Evolutionary conservation across 2,329 filamentous ascomycete species (phyloP).

Genomic region (Cordyceps pruinosa): DNA sequence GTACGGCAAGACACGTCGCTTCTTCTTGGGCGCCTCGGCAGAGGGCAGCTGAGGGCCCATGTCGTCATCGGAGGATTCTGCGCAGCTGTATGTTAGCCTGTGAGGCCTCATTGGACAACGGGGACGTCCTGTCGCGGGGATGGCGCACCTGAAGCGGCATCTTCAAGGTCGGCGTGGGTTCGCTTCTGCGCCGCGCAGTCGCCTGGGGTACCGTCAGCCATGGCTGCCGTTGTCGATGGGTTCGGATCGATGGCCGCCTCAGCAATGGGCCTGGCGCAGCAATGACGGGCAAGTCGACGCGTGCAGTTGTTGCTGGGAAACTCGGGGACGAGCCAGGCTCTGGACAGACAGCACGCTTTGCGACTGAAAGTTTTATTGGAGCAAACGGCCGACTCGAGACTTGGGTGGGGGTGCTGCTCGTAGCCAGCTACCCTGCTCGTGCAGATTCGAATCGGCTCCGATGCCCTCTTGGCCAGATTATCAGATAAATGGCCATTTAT

Average conservation of each 20-base stretch:
- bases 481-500: not conserved
- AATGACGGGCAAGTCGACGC: not conserved
- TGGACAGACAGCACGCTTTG: not conserved
- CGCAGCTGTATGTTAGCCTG: not conserved
- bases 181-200: slow-evolving; percentile 37
- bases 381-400: not conserved
- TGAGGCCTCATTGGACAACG: not conserved
- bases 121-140: slow-evolving; percentile 30
- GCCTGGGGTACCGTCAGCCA: slow-evolving; percentile 26
- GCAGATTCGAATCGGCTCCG: not conserved
- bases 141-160: slow-evolving; percentile 35
- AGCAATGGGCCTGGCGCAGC: not conserved
- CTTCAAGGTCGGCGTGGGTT: slow-evolving; percentile 48
- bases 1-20: slow-evolving; percentile 81
- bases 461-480: not conserved
- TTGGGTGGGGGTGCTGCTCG: not conserved
- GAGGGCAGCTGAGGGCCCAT: slow-evolving; percentile 89
- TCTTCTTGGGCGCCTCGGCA: slow-evolving; percentile 74
- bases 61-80: slow-evolving; percentile 72
- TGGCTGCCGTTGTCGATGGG: slow-evolving; percentile 8
- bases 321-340: not conserved
- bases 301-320: not conserved
- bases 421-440: not conserved
- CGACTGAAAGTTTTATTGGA: slow-evolving; percentile 11
- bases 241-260: not conserved